Conservation (phyloP, 2,329 filamentous ascomycete species). For the Bipolaris victoriae region DNA sequence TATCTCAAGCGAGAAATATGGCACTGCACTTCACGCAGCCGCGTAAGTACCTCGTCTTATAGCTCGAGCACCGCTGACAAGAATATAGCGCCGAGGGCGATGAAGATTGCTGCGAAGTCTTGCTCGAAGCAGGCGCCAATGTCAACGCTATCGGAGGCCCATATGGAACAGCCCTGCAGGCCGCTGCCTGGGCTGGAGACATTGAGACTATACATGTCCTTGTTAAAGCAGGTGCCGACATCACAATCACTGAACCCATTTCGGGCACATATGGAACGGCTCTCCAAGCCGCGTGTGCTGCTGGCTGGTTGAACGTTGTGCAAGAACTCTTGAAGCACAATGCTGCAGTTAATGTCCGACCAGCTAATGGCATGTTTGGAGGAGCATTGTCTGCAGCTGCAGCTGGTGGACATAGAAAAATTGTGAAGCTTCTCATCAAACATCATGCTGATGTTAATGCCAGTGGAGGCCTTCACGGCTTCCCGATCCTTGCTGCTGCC, state of each 20-base stretch:
- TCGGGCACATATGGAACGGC: slow-evolving; percentile 29
- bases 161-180: slow-evolving; percentile 26
- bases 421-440: slow-evolving; percentile 21
- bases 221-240: slow-evolving; percentile 23
- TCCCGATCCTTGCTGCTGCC: slow-evolving; percentile 28
- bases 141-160: slow-evolving; percentile 25
- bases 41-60: slow-evolving; percentile 15
- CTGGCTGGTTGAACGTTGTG: slow-evolving; percentile 21
- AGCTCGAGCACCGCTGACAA: slow-evolving; percentile 1
- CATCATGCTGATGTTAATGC: slow-evolving; percentile 26
- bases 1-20: slow-evolving; percentile 20
- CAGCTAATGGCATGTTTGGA: slow-evolving; percentile 22
- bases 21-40: slow-evolving; percentile 30
- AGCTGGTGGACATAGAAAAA: slow-evolving; percentile 11
- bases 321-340: slow-evolving; percentile 21
- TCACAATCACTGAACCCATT: slow-evolving; percentile 13
- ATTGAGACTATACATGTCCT: slow-evolving; percentile 22
- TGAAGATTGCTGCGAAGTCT: slow-evolving; percentile 22
- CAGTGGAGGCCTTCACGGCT: slow-evolving; percentile 22
- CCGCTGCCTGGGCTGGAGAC: slow-evolving; percentile 23
- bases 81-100: slow-evolving; percentile 17
- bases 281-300: slow-evolving; percentile 28
- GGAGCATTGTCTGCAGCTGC: slow-evolving; percentile 22
- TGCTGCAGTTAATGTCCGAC: slow-evolving; percentile 25
- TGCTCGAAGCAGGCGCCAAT: slow-evolving; percentile 28